phyloP scores from a whole-genome alignment of 768 basidiomycete species.

The Serendipita sp. region DNA sequence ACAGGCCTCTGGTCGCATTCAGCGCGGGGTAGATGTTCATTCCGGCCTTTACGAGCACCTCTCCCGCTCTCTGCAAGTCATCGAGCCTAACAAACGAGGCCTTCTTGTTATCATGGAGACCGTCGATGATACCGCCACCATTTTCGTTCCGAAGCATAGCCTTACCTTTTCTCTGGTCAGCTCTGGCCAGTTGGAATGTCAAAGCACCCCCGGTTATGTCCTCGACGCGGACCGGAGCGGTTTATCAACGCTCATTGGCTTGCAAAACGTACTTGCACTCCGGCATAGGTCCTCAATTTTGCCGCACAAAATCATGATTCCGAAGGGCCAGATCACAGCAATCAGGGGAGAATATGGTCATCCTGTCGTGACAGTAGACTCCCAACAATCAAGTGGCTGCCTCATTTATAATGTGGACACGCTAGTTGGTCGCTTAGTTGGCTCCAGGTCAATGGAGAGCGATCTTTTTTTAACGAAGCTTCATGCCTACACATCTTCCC shows the following conservation, averaged over 20 bases:
- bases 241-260: not conserved
- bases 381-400: not conserved
- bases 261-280: not conserved
- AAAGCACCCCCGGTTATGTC: not conserved
- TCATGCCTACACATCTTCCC: constrained; percentile 31
- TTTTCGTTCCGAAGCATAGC: not conserved
- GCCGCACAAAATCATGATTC: not conserved
- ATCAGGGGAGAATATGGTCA: not conserved
- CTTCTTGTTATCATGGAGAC: not conserved
- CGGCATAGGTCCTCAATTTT: not conserved
- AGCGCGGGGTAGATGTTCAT: not conserved
- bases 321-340: not conserved
- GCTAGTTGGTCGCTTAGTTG: constrained; percentile 20
- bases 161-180: not conserved
- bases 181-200: not conserved
- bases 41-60: not conserved
- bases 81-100: not conserved
- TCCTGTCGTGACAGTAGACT: not conserved
- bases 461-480: constrained; percentile 27
- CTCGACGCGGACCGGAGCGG: not conserved
- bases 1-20: not conserved
- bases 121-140: not conserved
- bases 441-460: constrained; percentile 18
- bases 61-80: not conserved
- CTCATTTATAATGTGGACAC: constrained; percentile 19